Conservation (phyloP, 2,329 filamentous ascomycete genomes). For the Colletotrichum limetticola region DNA sequence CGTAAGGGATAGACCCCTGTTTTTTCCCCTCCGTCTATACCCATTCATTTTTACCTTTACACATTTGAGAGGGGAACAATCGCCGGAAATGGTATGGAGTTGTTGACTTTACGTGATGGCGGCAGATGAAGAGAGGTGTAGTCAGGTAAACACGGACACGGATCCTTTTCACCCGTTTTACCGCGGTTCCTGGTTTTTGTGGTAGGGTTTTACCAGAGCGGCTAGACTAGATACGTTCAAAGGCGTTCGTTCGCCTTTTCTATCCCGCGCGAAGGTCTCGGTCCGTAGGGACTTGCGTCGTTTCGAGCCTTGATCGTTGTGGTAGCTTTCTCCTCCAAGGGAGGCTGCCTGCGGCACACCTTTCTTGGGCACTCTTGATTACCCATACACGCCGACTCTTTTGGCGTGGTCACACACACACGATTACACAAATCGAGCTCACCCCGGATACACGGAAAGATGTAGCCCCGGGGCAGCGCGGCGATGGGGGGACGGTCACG, state of each 20-base stretch:
- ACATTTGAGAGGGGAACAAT: neutral
- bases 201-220: too few relatives aligned
- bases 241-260: neutral
- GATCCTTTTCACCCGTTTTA: neutral
- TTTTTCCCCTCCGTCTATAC: neutral
- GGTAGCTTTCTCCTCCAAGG: neutral
- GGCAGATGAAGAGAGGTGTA: neutral
- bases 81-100: neutral
- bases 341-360: neutral
- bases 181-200: neutral
- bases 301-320: neutral
- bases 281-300: neutral
- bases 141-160: neutral
- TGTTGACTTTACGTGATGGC: neutral
- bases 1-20: neutral
- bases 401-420: too few relatives aligned
- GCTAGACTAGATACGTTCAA: neutral
- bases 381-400: too few relatives aligned
- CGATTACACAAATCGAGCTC: too few relatives aligned
- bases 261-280: neutral
- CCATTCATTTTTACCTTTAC: neutral
- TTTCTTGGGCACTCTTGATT: too few relatives aligned
- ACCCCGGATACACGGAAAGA: neutral
- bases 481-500: neutral
- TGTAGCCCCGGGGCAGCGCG: too few relatives aligned